Conservation (phyloP, 164 flowering plant species). For the Berberis thunbergii region DNA sequence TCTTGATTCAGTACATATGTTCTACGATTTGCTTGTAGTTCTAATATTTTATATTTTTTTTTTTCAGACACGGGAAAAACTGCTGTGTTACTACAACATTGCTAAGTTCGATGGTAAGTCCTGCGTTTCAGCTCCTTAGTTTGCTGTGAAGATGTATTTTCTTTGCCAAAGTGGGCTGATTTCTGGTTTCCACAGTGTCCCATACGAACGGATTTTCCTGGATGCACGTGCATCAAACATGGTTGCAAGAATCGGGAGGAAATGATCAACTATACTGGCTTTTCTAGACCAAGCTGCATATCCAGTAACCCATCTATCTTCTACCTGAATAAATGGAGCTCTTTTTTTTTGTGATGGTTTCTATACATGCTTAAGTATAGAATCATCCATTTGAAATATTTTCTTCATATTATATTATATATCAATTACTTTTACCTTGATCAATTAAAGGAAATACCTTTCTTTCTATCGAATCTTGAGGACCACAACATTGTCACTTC, state of each 20-base stretch:
- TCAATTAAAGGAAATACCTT: too few relatives aligned
- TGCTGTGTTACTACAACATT: slow-evolving; percentile 35
- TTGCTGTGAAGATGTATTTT: not conserved
- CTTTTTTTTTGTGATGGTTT: not conserved
- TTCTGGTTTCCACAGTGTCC: slow-evolving; percentile 14
- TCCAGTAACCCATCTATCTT: not conserved
- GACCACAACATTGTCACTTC: too few relatives aligned
- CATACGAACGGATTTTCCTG: slow-evolving; percentile 23
- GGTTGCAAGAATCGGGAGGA: slow-evolving; percentile 31
- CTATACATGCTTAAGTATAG: too few relatives aligned
- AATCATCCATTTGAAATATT: too few relatives aligned
- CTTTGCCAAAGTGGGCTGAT: not conserved
- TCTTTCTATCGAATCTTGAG: too few relatives aligned
- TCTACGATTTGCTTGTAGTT: not conserved
- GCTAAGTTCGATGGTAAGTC: slow-evolving; percentile 34
- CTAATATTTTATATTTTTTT: not conserved
- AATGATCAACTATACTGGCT: slow-evolving; percentile 26
- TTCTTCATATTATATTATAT: too few relatives aligned
- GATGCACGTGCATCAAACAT: slow-evolving; percentile 56
- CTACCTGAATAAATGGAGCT: not conserved
- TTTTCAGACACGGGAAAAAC: slow-evolving; percentile 37
- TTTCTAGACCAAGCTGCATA: slow-evolving; percentile 18
- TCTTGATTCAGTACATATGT: not conserved
- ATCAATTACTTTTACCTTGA: too few relatives aligned
- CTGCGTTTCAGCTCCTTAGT: not conserved